Percentiles rank a stretch among this genome's conserved stretches.
Evolutionary conservation across 257 asterid genomes (phyloP).

Genomic region (Echites panduratus): DNA sequence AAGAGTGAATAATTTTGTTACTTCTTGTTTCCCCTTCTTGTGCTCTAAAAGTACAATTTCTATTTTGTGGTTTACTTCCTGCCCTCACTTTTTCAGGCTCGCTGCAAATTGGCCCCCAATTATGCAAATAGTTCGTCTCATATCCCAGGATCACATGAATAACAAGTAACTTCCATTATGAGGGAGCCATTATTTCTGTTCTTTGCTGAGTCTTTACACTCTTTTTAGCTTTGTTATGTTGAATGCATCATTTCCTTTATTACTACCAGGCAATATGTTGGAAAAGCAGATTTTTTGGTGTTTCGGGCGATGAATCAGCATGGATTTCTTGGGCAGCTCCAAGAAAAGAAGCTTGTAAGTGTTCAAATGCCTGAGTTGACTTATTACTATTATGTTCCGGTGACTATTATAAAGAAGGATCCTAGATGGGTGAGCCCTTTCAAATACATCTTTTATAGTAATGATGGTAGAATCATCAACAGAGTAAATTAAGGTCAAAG

Average conservation of each 20-base stretch:
- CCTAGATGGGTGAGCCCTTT: slow-evolving; percentile 1
- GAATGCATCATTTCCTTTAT: slow-evolving; percentile 7
- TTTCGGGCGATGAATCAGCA: slow-evolving; percentile 92
- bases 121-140: slow-evolving; percentile 75
- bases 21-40: not conserved
- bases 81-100: slow-evolving; percentile 43
- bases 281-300: slow-evolving; percentile 78
- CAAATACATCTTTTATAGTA: not conserved
- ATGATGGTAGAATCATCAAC: not conserved
- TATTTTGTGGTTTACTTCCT: too few species aligned
- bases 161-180: slow-evolving; percentile 53
- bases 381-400: not conserved
- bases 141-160: slow-evolving; percentile 90
- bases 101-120: slow-evolving; percentile 92
- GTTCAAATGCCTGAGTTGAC: slow-evolving; percentile 11
- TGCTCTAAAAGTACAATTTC: too few species aligned
- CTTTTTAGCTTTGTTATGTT: not conserved
- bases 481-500: not conserved
- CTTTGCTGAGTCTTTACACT: slow-evolving; percentile 1
- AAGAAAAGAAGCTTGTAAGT: slow-evolving; percentile 92
- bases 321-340: slow-evolving; percentile 82
- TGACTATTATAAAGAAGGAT: slow-evolving; percentile 1
- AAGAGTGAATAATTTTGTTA: not conserved
- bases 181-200: slow-evolving; percentile 12
- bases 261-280: slow-evolving; percentile 60